phyloP scores from a whole-genome alignment of 768 basidiomycete genomes.

The Agrocybe praecox region DNA sequence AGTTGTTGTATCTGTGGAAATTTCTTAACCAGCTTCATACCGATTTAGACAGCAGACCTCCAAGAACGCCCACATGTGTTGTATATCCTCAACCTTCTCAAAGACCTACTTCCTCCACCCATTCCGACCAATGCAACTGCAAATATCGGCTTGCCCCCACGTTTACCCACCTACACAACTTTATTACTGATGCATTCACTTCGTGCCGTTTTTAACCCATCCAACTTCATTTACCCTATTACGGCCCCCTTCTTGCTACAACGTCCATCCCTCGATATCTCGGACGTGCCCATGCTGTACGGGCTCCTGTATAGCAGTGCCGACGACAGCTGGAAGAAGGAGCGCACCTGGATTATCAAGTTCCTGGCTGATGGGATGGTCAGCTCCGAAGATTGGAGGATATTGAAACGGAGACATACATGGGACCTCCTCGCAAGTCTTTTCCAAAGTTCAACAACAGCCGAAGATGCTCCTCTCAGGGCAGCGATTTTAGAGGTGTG shows the following conservation, averaged over 20 bases:
- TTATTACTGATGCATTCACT: slow-evolving; percentile 85
- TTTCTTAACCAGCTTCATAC: neutral
- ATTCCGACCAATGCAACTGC: slow-evolving; percentile 24
- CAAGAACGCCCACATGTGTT: slow-evolving; percentile 78
- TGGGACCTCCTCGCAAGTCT: slow-evolving; percentile 88
- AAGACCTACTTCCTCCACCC: slow-evolving; percentile 49
- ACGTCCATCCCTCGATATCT: slow-evolving; percentile 76
- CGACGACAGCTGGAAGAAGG: slow-evolving; percentile 84
- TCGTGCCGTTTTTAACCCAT: slow-evolving; percentile 82
- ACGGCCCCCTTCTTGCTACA: slow-evolving; percentile 90
- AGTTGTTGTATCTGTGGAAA: neutral
- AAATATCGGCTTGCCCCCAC: slow-evolving; percentile 38
- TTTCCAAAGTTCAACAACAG: slow-evolving; percentile 60
- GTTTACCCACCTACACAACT: slow-evolving; percentile 78
- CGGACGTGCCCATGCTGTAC: slow-evolving; percentile 91
- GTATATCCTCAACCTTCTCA: slow-evolving; percentile 69
- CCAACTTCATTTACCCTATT: slow-evolving; percentile 85
- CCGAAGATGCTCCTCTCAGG: slow-evolving; percentile 52
- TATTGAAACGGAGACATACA: slow-evolving; percentile 79
- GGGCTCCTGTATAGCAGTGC: slow-evolving; percentile 80
- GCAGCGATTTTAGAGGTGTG: slow-evolving; percentile 69
- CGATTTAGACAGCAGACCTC: slow-evolving; percentile 57
- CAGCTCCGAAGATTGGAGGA: slow-evolving; percentile 76
- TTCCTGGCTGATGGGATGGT: slow-evolving; percentile 84
- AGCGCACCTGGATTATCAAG: slow-evolving; percentile 86